phyloP scores from a whole-genome alignment of 2,329 filamentous ascomycete species.

The Aspergillus novofumigatus region DNA sequence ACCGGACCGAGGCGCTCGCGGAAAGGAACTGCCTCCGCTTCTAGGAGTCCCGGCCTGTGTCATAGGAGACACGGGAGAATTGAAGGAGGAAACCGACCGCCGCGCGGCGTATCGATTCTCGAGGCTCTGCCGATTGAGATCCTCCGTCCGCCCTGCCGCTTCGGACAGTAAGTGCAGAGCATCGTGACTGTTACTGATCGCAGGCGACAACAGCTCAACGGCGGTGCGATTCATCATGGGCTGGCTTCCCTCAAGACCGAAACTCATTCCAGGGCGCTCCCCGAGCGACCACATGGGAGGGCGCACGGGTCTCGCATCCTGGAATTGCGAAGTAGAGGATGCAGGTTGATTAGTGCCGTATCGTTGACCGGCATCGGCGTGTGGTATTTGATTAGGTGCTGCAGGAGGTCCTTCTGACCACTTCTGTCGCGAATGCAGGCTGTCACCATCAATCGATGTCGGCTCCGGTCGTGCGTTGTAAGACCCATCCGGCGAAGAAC shows the following conservation, averaged over 20 bases:
- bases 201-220: conserved; percentile 56
- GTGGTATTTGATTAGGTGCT: conserved; percentile 15
- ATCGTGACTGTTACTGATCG: conserved; percentile 88
- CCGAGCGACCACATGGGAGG: conserved; percentile 22
- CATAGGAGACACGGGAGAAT: conserved; percentile 34
- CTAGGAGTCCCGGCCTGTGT: conserved; percentile 32
- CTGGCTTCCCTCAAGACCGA: conserved; percentile 48
- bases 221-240: conserved; percentile 58
- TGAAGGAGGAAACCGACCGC: conserved; percentile 38
- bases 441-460: conserved; percentile 21
- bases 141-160: conserved; percentile 58
- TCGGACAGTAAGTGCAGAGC: conserved; percentile 88
- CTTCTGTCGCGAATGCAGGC: conserved; percentile 21
- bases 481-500: conserved; percentile 21
- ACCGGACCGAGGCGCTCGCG: conserved; percentile 37
- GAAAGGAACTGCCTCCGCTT: conserved; percentile 32
- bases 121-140: conserved; percentile 46
- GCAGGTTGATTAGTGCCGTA: conserved; percentile 26
- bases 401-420: conserved; percentile 29
- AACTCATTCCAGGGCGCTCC: conserved; percentile 24
- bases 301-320: conserved; percentile 24
- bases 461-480: conserved; percentile 25
- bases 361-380: conserved; percentile 18
- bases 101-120: conserved; percentile 42
- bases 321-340: conserved; percentile 15